phyloP scores from a whole-genome alignment of 495 filamentous ascomycete genomes.

The Aspergillus carlsbadensis region DNA sequence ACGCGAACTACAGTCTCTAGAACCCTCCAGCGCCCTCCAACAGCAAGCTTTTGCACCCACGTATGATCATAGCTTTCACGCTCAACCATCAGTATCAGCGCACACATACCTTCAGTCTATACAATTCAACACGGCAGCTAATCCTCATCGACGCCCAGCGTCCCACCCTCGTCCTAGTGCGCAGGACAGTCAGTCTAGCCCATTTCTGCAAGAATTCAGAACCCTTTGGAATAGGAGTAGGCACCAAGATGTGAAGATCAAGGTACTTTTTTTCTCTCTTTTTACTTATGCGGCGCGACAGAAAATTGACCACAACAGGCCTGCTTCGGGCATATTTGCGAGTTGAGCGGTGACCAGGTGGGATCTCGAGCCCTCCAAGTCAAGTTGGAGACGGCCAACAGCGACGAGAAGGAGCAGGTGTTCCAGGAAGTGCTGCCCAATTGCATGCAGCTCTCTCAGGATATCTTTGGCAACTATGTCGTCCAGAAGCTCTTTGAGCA shows the following conservation, averaged over 20 bases:
- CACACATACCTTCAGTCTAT: conserved; percentile 31
- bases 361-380: conserved; percentile 95
- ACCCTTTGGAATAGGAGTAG: conserved; percentile 72
- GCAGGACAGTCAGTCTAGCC: conserved; percentile 57
- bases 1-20: conserved; percentile 47
- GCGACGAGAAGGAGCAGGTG: conserved; percentile 93
- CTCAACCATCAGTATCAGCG: conserved; percentile 37
- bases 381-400: conserved; percentile 92
- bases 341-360: conserved; percentile 94
- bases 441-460: conserved; percentile 85
- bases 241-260: conserved; percentile 81
- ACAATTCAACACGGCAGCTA: conserved; percentile 28
- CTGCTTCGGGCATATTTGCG: conserved; percentile 85
- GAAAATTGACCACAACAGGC: conserved; percentile 50
- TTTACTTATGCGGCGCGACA: background rate
- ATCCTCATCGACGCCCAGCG: conserved; percentile 35
- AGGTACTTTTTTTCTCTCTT: conserved; percentile 46
- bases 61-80: conserved; percentile 30
- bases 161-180: no score
- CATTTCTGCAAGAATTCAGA: conserved; percentile 77
- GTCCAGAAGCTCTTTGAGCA: conserved; percentile 98
- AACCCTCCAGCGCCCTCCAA: conserved; percentile 37
- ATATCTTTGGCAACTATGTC: conserved; percentile 97
- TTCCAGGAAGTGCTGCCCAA: conserved; percentile 86
- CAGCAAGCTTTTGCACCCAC: conserved; percentile 29